Evolutionary conservation across 148 eudicot genomes (phyloP).

Genomic region (Vaccinium darrowii): DNA sequence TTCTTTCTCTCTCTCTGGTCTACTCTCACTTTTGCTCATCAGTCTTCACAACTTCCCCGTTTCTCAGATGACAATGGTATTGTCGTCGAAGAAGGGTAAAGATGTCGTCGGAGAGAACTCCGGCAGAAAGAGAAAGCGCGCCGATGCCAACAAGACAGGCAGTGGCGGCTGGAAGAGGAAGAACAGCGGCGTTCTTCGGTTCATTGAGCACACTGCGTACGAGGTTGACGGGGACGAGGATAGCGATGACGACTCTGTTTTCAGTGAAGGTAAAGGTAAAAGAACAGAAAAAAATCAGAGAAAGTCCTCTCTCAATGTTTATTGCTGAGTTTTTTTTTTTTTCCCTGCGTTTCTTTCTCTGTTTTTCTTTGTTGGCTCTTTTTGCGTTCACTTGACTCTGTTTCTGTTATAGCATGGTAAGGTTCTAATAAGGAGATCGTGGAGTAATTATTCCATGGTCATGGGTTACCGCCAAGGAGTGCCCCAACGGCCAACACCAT

Average conservation of each 20-base stretch:
- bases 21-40: neutral
- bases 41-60: neutral
- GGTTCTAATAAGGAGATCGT: no score
- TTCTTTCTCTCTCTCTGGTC: neutral
- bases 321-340: no score
- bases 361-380: no score
- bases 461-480: no score
- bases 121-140: conserved; percentile 32
- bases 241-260: conserved; percentile 19
- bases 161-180: conserved; percentile 27
- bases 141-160: conserved; percentile 32
- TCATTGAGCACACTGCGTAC: conserved; percentile 59
- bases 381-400: no score
- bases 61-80: conserved; percentile 27
- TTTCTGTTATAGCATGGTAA: no score
- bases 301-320: no score
- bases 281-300: neutral
- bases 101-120: conserved; percentile 37
- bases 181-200: conserved; percentile 53
- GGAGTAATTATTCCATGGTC: no score
- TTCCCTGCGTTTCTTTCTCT: no score
- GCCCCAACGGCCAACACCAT: no score
- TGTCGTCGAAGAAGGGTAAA: conserved; percentile 49
- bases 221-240: conserved; percentile 37
- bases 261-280: conserved; percentile 36